These are phyloP conservation scores for Butyriboletus loyo DNA, from an alignment of 768 basidiomycete genomes.

Conservation along the genomic window DNA sequence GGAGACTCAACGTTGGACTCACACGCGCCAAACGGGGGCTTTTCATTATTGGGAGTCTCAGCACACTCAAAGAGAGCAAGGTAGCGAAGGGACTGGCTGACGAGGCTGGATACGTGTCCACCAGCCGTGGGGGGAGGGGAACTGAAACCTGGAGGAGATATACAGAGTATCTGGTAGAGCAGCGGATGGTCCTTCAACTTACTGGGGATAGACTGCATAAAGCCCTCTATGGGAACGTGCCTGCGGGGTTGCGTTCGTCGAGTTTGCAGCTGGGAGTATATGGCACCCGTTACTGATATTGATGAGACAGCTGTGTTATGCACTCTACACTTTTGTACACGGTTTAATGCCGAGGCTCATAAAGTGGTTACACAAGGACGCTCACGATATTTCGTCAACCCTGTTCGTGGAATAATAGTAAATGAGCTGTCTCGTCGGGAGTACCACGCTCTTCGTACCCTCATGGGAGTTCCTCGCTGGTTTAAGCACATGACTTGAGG, in stretches of 20 bases:
- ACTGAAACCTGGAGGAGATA: slow-evolving; percentile 61
- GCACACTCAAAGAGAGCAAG: slow-evolving; percentile 55
- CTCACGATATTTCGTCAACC: slow-evolving; percentile 10
- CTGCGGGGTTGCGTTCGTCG: slow-evolving; percentile 6
- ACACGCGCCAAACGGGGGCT: slow-evolving; percentile 86
- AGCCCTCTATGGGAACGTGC: slow-evolving; percentile 27
- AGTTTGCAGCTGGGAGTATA: slow-evolving; percentile 5
- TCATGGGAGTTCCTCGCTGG: not conserved
- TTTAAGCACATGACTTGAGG: not conserved
- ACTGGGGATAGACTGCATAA: slow-evolving; percentile 40
- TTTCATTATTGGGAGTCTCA: slow-evolving; percentile 73
- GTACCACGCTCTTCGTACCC: slow-evolving; percentile 1
- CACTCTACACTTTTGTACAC: not conserved
- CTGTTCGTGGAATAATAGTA: slow-evolving; percentile 20
- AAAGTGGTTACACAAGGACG: not conserved
- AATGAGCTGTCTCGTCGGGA: not conserved
- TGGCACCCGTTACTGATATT: slow-evolving; percentile 7
- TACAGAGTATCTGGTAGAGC: slow-evolving; percentile 50
- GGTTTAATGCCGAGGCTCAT: not conserved
- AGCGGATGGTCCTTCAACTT: slow-evolving; percentile 51
- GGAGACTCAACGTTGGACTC: slow-evolving; percentile 86
- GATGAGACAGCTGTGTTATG: slow-evolving; percentile 1
- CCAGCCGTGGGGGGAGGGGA: slow-evolving; percentile 37
- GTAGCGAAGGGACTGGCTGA: slow-evolving; percentile 21
- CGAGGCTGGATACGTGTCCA: slow-evolving; percentile 9